Evolutionary conservation across 805 yeast species (phyloP).

Genomic region (Novakomyces olei): DNA sequence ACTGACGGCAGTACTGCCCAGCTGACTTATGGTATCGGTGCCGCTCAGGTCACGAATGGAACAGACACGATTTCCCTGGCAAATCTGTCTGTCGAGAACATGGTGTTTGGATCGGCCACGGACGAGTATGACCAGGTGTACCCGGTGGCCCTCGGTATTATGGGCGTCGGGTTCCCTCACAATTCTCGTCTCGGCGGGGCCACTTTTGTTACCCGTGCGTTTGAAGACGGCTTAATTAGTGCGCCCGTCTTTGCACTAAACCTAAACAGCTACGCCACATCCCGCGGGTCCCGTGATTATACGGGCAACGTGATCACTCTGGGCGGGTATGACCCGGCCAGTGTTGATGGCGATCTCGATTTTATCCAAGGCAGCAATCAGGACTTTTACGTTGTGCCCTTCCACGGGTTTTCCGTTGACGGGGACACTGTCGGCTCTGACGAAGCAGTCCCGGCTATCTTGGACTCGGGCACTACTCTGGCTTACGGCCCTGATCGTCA

Average conservation of each 20-base stretch:
- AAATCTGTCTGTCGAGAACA: not conserved
- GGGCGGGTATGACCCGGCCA: not conserved
- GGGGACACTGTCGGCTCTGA: not conserved
- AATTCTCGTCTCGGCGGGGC: not conserved
- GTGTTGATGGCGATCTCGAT: not conserved
- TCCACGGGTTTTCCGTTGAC: not conserved
- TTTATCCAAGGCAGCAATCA: not conserved
- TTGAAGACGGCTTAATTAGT: not conserved
- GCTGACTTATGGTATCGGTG: constrained; percentile 8
- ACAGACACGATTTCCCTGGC: not conserved
- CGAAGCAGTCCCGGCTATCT: not conserved
- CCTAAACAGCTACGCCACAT: not conserved
- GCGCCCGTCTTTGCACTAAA: not conserved
- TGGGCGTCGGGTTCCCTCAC: not conserved
- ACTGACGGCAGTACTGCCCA: constrained; percentile 12
- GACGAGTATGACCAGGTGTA: not conserved
- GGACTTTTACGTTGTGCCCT: not conserved
- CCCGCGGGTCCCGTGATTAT: not conserved
- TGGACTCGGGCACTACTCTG: not conserved
- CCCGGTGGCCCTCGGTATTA: not conserved
- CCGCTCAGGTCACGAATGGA: not conserved
- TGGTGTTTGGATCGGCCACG: not conserved
- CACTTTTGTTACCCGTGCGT: not conserved
- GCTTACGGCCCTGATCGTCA: no score
- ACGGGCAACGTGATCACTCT: not conserved